Base-by-base conservation (phyloP, 2,329 filamentous ascomycete genomes). In the Mollisiaceae sp. region DNA sequence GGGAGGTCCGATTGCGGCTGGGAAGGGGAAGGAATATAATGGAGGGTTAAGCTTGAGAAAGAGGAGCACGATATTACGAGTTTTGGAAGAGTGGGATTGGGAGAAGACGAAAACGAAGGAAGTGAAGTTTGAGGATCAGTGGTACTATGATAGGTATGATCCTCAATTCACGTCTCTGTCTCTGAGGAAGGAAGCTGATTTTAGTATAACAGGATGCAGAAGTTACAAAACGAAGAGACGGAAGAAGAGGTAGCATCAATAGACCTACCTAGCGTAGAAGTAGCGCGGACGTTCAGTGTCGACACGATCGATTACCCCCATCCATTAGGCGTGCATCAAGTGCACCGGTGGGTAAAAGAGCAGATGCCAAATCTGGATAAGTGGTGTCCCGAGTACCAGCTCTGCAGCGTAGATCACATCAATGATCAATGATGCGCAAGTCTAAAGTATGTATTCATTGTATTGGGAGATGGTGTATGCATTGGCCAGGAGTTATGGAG, bases 31-130 rank as follows among this genome's bases (percentile, higher is more conserved):
- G 38, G 72, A 68, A 8, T 79, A 75, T 69, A 79, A 78, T 67
- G 78, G 78, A 27, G 78, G 78, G 0, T 69, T 80, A 60, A 77
- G 74, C 27, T 68, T 80, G 64, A 72, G 78, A 63, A 79, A 79
- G 70, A 73, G 77, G 43, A 72, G 67, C 45, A 75, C 73, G 61
- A 76, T 76, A 36, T 60, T 79, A 38, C 60, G 70, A 18, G 61
- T 75, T 71, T 74, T 74, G 59, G 69, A 68, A 9, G 68, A 59
- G 60, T 77, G 63, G 72, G 66, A 72, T 39, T 71, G 72, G 68
- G 65, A 66, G 35, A 64, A 67, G 41, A 69, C 71, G 45, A 56
- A 67, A 43, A 69, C 70, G 36, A 57, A 71, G 5, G 67, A 62
- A 1, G 69, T 69, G 60, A 43, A 57, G 18, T 73, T 73, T 60